Percentiles rank a stretch among this genome's conserved stretches.
These are phyloP conservation scores for Terfezia claveryi DNA, from an alignment of 495 filamentous ascomycete genomes.

Conservation along the genomic window DNA sequence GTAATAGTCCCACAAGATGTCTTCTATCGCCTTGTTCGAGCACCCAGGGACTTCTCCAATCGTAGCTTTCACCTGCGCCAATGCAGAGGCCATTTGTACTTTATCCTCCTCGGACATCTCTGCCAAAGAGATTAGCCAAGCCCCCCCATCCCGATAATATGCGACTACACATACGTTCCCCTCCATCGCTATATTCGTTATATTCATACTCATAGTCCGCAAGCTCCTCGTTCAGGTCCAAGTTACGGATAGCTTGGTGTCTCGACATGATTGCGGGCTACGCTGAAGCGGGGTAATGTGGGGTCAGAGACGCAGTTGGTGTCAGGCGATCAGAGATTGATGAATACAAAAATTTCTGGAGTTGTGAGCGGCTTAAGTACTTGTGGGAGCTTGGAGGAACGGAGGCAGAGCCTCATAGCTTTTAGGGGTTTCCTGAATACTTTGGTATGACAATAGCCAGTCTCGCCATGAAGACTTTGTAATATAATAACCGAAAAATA, in stretches of 20 bases:
- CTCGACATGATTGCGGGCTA: constrained; percentile 30
- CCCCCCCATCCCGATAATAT: neutral
- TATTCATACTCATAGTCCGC: constrained; percentile 37
- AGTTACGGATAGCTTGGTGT: constrained; percentile 35
- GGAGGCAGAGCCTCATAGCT: too few relatives aligned
- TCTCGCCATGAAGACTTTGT: too few relatives aligned
- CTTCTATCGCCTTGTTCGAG: constrained; percentile 54
- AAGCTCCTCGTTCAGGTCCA: constrained; percentile 38
- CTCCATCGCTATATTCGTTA: constrained; percentile 20
- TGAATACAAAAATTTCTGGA: too few relatives aligned
- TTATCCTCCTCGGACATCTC: constrained; percentile 39
- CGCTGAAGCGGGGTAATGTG: too few relatives aligned
- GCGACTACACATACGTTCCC: neutral
- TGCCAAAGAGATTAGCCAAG: constrained; percentile 2
- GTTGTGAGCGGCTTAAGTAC: too few relatives aligned
- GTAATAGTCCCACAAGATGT: constrained; percentile 87
- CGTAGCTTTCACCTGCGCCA: constrained; percentile 30
- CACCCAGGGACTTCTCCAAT: constrained; percentile 33
- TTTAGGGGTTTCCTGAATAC: too few relatives aligned
- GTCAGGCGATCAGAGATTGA: too few relatives aligned
- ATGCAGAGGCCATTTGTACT: constrained; percentile 36
- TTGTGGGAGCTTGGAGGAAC: too few relatives aligned
- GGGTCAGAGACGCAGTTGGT: too few relatives aligned
- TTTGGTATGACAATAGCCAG: too few relatives aligned
- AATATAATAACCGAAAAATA: too few relatives aligned